phyloP scores from a whole-genome alignment of 495 filamentous ascomycete genomes.

The Neurospora hispaniola region DNA sequence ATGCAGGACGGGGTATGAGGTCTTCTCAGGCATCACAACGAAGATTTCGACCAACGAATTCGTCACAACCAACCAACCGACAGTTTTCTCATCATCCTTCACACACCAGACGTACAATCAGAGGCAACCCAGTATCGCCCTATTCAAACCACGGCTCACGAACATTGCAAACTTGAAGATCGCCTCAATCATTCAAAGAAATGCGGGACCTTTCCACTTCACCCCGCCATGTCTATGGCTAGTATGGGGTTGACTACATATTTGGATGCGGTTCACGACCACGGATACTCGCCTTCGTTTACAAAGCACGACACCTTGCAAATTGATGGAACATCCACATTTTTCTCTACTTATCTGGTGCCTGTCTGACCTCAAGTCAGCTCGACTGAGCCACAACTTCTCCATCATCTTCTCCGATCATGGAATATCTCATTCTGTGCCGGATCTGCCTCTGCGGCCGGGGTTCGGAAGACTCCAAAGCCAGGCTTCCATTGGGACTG shows the following conservation, averaged over 20 bases:
- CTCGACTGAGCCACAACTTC: not conserved
- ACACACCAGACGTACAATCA: not conserved
- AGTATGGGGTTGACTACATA: not conserved
- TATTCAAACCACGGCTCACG: not conserved
- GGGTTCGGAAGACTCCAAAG: slow-evolving; percentile 2
- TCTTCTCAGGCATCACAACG: not conserved
- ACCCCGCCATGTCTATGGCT: not conserved
- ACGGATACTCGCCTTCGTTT: not conserved
- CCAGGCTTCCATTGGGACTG: slow-evolving; percentile 1
- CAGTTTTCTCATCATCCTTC: not conserved
- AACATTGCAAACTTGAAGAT: not conserved
- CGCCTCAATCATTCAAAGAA: not conserved
- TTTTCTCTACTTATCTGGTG: not conserved
- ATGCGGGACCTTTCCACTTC: not conserved
- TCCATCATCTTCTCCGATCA: not conserved
- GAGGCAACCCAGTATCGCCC: not conserved
- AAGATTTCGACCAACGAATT: not conserved
- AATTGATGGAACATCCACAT: not conserved
- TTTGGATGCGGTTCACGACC: not conserved
- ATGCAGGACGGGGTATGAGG: too few species aligned
- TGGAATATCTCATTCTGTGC: not conserved
- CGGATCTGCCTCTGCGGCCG: not conserved
- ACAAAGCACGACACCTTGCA: not conserved
- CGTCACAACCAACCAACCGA: not conserved
- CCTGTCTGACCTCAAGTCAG: not conserved